Conservation (phyloP, 257 asterid species). For the Capsicum chinense region DNA sequence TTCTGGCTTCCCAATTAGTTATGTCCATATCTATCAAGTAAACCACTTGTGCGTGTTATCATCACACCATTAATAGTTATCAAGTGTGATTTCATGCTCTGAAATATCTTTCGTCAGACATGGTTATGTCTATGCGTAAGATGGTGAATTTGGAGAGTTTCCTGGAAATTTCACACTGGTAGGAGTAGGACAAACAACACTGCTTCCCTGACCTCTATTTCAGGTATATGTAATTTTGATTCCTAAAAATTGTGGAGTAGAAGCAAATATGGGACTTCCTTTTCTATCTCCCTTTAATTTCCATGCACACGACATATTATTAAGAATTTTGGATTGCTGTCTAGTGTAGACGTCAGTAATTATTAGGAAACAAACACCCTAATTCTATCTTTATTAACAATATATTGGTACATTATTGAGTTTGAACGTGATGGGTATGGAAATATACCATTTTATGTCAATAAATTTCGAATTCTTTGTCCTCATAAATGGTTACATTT, state of each 20-base stretch:
- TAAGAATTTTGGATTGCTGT: not conserved
- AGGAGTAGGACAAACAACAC: not conserved
- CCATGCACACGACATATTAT: not conserved
- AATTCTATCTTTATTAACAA: not conserved
- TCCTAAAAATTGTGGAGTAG: constrained; percentile 24
- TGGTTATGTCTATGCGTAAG: not conserved
- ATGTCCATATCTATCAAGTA: not conserved
- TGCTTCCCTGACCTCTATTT: constrained; percentile 17
- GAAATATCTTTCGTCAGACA: not conserved
- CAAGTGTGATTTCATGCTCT: not conserved
- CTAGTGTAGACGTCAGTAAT: not conserved
- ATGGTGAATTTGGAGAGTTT: constrained; percentile 5
- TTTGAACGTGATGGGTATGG: not conserved
- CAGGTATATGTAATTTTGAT: not conserved
- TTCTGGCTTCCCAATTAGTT: not conserved
- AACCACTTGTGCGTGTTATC: not conserved
- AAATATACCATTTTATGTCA: not conserved
- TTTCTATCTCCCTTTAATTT: not conserved
- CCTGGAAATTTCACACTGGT: constrained; percentile 15
- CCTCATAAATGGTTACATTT: not conserved
- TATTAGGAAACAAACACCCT: not conserved
- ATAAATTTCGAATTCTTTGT: not conserved
- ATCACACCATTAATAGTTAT: not conserved
- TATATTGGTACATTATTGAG: not conserved
- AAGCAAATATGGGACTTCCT: not conserved